Conservation (phyloP, 2,329 filamentous ascomycete species). For the Botrytis pseudocinerea region DNA sequence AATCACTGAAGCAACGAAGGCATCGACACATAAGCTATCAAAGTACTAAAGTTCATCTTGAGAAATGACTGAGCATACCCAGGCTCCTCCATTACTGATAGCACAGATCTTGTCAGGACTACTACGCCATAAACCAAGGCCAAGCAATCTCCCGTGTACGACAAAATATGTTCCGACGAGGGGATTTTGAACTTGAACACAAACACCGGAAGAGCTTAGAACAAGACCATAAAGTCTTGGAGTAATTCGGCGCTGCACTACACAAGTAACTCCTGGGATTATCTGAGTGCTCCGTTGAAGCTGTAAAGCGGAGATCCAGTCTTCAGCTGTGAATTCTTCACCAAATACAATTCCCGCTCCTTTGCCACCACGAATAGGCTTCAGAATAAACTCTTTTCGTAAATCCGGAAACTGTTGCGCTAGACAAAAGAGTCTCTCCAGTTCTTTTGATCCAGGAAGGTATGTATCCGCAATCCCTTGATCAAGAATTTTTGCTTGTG, state of each 20-base stretch:
- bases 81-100: not conserved
- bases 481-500: not conserved
- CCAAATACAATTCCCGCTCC: constrained; percentile 11
- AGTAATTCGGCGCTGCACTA: not conserved
- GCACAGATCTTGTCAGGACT: constrained; percentile 12
- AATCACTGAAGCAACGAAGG: not conserved
- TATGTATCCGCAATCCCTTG: constrained; percentile 11
- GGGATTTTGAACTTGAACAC: constrained; percentile 7
- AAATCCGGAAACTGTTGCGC: not conserved
- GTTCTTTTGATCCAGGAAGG: not conserved
- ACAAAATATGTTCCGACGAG: constrained; percentile 10
- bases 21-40: not conserved
- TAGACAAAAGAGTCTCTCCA: not conserved
- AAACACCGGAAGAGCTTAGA: not conserved
- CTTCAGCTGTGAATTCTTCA: not conserved
- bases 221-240: not conserved
- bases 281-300: not conserved
- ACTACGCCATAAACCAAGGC: not conserved
- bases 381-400: not conserved
- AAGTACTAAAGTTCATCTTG: not conserved
- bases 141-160: constrained; percentile 8
- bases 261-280: not conserved
- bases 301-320: not conserved
- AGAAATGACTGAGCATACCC: not conserved
- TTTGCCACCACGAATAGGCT: constrained; percentile 13